phyloP scores from a whole-genome alignment of 345 rosid species.

The Corchorus capsularis region DNA sequence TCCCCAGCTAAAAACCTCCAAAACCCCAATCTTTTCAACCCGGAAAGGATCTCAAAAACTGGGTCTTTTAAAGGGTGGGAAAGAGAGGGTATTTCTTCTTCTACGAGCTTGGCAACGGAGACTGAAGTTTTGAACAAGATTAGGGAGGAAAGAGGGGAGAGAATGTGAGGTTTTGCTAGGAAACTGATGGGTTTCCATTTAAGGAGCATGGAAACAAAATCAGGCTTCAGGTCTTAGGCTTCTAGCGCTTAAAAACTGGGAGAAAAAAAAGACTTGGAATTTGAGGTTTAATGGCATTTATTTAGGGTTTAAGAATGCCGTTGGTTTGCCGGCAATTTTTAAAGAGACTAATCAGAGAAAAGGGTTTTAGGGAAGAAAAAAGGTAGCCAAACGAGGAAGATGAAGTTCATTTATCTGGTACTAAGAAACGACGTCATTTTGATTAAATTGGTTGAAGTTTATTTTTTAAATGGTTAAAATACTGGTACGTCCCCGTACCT shows the following conservation, averaged over 20 bases:
- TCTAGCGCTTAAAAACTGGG: neutral
- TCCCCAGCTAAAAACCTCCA: conserved; percentile 38
- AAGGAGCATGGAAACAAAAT: conserved; percentile 43
- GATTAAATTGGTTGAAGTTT: no score
- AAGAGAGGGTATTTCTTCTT: conserved; percentile 26
- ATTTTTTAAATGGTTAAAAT: no score
- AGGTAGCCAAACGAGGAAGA: neutral
- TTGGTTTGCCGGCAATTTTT: conserved; percentile 2
- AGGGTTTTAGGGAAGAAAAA: neutral
- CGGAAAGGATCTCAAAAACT: conserved; percentile 41
- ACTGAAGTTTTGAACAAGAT: conserved; percentile 36
- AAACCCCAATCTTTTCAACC: conserved; percentile 50
- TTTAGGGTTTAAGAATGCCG: conserved; percentile 17
- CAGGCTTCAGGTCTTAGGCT: neutral
- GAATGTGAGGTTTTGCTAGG: conserved; percentile 23
- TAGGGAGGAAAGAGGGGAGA: conserved; percentile 33
- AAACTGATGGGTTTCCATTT: conserved; percentile 38
- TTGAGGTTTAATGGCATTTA: neutral
- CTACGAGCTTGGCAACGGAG: conserved; percentile 39
- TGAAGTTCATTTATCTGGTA: neutral
- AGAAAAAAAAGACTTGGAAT: no score
- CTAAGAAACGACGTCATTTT: neutral
- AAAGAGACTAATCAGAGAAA: neutral
- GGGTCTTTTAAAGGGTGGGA: conserved; percentile 31
- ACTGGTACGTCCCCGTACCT: no score